Conservation (phyloP, 2,329 filamentous ascomycete species). For the Plectosphaerella sp. region DNA sequence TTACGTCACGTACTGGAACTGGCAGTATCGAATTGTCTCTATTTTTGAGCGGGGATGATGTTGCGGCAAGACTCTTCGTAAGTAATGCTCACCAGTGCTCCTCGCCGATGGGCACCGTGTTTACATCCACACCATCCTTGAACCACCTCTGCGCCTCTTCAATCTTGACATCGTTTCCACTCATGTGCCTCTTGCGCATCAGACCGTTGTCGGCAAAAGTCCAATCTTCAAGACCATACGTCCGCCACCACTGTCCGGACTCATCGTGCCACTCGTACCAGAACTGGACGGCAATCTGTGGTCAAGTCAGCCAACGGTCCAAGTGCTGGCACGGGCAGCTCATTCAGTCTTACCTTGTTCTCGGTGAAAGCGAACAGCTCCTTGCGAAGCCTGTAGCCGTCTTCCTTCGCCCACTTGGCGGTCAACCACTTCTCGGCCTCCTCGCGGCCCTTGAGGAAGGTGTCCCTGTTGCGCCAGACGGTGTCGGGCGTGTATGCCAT, state of each 20-base stretch:
- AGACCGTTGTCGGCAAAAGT: conserved; percentile 66
- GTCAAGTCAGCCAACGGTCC: not conserved
- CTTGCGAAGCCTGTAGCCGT: conserved; percentile 71
- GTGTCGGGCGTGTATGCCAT: conserved; percentile 71
- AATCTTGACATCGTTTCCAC: conserved; percentile 67
- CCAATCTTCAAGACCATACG: conserved; percentile 80
- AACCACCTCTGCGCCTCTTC: conserved; percentile 63
- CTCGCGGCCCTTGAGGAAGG: conserved; percentile 64
- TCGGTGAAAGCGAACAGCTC: conserved; percentile 76
- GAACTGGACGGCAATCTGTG: conserved; percentile 76
- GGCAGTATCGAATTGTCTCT: too few relatives aligned
- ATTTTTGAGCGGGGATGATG: too few relatives aligned
- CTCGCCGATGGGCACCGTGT: conserved; percentile 61
- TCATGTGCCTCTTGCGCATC: conserved; percentile 75
- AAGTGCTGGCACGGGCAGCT: not conserved
- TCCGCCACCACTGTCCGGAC: conserved; percentile 76
- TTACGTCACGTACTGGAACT: too few relatives aligned
- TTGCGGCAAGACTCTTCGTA: too few relatives aligned
- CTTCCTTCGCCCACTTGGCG: conserved; percentile 70
- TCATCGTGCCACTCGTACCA: conserved; percentile 80
- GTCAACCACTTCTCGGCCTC: conserved; percentile 65
- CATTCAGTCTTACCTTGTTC: conserved; percentile 45
- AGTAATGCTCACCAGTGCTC: conserved; percentile 52
- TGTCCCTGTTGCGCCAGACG: conserved; percentile 75
- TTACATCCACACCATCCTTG: conserved; percentile 63